Evolutionary conservation across 371 early-diverging fungal species (phyloP).

Genomic region (Syncephalastrum sp.): DNA sequence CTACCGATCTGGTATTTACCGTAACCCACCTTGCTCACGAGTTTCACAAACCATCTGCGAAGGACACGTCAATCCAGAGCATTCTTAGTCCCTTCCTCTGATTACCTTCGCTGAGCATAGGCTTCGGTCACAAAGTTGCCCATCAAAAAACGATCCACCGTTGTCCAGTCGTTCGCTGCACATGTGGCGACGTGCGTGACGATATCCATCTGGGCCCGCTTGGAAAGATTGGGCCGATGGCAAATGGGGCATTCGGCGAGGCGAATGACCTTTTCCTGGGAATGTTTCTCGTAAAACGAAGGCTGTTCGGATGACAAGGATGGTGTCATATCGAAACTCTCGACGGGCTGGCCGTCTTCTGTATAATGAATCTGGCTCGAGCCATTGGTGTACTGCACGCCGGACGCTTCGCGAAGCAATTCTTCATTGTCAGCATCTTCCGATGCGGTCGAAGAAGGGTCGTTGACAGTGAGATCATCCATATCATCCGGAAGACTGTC

Average conservation of each 20-base stretch:
- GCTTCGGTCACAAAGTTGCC: slow-evolving; percentile 81
- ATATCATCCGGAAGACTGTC: neutral
- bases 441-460: slow-evolving; percentile 9
- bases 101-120: slow-evolving; percentile 63
- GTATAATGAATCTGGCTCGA: no score
- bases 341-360: no score
- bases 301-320: neutral
- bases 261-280: slow-evolving; percentile 64
- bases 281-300: neutral
- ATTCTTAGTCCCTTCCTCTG: neutral
- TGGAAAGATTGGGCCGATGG: slow-evolving; percentile 55
- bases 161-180: slow-evolving; percentile 63
- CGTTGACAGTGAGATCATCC: slow-evolving; percentile 2
- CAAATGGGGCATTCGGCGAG: slow-evolving; percentile 75
- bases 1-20: slow-evolving; percentile 72
- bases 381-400: slow-evolving; percentile 13
- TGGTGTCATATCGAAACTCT: neutral
- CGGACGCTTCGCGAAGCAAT: slow-evolving; percentile 18
- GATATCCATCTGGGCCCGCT: slow-evolving; percentile 69
- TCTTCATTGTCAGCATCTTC: slow-evolving; percentile 18
- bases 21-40: slow-evolving; percentile 74
- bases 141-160: slow-evolving; percentile 66
- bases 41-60: slow-evolving; percentile 75
- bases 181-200: slow-evolving; percentile 80
- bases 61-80: neutral